Evolutionary conservation across 345 rosid species (phyloP), one percentile per base, ranked within the genome.

Genomic region (Eucalyptus marginata): DNA sequence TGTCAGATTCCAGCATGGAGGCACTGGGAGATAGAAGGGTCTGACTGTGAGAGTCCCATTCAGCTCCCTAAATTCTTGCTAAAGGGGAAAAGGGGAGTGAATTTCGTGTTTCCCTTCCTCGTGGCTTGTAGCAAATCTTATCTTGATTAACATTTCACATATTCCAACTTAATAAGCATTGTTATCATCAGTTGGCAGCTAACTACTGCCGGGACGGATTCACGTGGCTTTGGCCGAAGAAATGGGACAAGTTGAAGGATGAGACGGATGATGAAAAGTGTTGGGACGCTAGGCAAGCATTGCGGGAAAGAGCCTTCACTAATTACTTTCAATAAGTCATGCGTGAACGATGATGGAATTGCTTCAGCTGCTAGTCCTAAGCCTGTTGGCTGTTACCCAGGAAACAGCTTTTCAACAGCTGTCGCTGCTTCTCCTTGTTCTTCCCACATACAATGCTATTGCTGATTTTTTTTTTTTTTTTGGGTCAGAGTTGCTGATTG

Each of bases 341-440:
- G n/a, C 68, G 68, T 80, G 98, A 20, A 52, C 25, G 58, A 97
- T 89, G 90, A 90, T 87, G 98, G 86, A 17, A 92, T 91, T 86
- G 89, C 89, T 89, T 90, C 91, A 88, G 92, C 89, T 86, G 88
- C 91, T 88, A 92, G 90, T 90, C 89, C 80, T 51, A 92, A 92
- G 64, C 95, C 96, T 86, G 90, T 96, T 92, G 64, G 95, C 96
- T 86, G 90, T 96, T 92, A 96, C 98, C 87, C 96, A 96, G 1
- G 98, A 95, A 93, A 97, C 97, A 22, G 97, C 36, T 99, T 99
- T 87, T 97, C 99, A 33, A 96, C 99, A 47, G 99, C 99, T 89
- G 95, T 96, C 88, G 98, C 96, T 88, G 99, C 98, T 44, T 80
- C 95, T 86, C 95, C 96, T 66, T 96, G 97, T 87, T 96, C 99